Percentiles rank a stretch among this genome's conserved stretches.
These are phyloP conservation scores for Talaromyces islandicus DNA, from an alignment of 2,329 filamentous ascomycete genomes.

Conservation along the genomic window DNA sequence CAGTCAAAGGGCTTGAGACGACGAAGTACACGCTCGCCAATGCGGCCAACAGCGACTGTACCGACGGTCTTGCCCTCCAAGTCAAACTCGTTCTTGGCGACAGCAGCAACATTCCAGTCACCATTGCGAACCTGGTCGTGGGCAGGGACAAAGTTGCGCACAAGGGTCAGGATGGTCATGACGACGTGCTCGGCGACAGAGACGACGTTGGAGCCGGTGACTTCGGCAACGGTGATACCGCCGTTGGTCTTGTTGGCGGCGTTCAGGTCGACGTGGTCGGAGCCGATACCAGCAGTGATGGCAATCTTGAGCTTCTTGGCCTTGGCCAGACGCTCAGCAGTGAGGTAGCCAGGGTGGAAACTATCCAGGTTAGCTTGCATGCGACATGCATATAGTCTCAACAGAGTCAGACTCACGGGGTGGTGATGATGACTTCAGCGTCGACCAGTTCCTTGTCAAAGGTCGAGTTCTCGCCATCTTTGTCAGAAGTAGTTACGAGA, in stretches of 20 bases:
- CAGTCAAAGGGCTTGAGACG: constrained; percentile 97
- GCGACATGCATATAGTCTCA: background rate
- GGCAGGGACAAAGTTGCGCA: constrained; percentile 97
- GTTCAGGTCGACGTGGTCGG: constrained; percentile 95
- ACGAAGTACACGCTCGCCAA: constrained; percentile 94
- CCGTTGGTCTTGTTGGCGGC: constrained; percentile 98
- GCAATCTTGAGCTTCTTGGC: constrained; percentile 99
- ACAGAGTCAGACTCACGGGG: constrained; percentile 57
- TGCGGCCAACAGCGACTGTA: constrained; percentile 94
- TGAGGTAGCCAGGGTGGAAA: constrained; percentile 98
- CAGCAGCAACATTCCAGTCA: constrained; percentile 92
- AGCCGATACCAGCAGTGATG: constrained; percentile 94
- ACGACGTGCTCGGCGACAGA: constrained; percentile 98
- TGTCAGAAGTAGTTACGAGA: constrained; percentile 93
- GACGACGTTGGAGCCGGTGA: constrained; percentile 96
- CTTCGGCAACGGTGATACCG: constrained; percentile 93
- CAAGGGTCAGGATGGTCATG: constrained; percentile 94
- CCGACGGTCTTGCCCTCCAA: constrained; percentile 96
- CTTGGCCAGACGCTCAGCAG: constrained; percentile 89
- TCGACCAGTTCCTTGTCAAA: constrained; percentile 96
- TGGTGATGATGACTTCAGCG: constrained; percentile 98
- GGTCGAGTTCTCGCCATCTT: constrained; percentile 86
- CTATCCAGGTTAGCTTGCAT: constrained; percentile 23
- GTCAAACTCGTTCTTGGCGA: constrained; percentile 97
- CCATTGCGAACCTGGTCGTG: constrained; percentile 87